These are phyloP conservation scores for Mycena sanguinolenta DNA, from an alignment of 768 basidiomycete genomes.

Conservation along the genomic window DNA sequence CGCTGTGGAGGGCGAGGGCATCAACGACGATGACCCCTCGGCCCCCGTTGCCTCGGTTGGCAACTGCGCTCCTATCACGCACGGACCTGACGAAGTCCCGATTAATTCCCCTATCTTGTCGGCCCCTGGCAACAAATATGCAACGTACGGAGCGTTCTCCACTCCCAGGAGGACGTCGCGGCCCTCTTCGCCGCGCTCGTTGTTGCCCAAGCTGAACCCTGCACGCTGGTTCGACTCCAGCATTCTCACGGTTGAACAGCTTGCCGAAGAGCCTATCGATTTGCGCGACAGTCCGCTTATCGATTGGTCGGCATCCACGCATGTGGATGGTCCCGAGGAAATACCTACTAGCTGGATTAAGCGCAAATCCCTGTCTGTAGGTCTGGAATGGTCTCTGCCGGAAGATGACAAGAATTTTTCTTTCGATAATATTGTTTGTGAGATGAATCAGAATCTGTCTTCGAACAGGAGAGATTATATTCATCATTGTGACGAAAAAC, in stretches of 20 bases:
- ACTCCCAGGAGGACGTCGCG: not conserved
- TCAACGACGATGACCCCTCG: not conserved
- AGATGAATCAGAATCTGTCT: too few species aligned
- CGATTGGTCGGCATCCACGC: not conserved
- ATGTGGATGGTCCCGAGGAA: not conserved
- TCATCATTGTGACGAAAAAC: too few species aligned
- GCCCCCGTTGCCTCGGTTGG: not conserved
- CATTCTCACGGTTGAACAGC: not conserved
- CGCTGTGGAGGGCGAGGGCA: not conserved
- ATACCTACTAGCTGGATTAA: not conserved
- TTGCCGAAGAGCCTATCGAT: not conserved
- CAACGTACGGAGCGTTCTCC: not conserved
- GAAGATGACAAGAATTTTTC: not conserved
- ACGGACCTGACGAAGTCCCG: too few species aligned
- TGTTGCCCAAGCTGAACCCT: not conserved
- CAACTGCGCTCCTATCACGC: too few species aligned
- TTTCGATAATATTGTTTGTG: not conserved
- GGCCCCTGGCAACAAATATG: too few species aligned
- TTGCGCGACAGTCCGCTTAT: not conserved
- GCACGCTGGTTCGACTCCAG: not conserved
- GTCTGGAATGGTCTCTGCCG: not conserved
- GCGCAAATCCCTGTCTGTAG: not conserved
- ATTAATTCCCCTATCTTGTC: too few species aligned
- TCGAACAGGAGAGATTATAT: too few species aligned
- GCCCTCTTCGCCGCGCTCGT: not conserved